A percentile compares a stretch with the other conserved stretches of the same genome.
phyloP scores from a whole-genome alignment of 176 grass and related monocot species.

The Aegilops speltoides region DNA sequence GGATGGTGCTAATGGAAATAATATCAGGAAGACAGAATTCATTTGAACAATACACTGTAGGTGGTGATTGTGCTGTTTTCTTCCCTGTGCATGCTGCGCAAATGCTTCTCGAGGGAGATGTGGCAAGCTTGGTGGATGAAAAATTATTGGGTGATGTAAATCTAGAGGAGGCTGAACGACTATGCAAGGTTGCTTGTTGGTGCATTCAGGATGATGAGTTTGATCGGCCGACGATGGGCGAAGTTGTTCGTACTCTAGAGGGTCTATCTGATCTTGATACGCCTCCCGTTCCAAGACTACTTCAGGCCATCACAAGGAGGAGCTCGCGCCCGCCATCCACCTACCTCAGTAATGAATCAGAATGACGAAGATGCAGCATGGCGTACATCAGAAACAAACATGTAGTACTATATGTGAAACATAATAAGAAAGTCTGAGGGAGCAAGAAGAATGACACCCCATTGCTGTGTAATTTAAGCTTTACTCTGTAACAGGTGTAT shows the following conservation, averaged over 20 bases:
- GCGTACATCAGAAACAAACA: not conserved
- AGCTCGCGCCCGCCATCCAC: not conserved
- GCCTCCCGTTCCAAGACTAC: constrained; percentile 42
- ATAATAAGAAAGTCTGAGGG: not conserved
- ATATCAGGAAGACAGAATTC: constrained; percentile 16
- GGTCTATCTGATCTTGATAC: constrained; percentile 22
- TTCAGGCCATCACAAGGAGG: constrained; percentile 29
- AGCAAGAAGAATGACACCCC: too few species aligned
- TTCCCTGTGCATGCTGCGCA: constrained; percentile 32
- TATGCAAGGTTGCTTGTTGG: constrained; percentile 48
- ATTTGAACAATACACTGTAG: not conserved
- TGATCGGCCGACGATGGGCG: constrained; percentile 34
- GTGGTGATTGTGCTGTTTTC: not conserved
- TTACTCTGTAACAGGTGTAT: too few species aligned
- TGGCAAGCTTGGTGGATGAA: constrained; percentile 37
- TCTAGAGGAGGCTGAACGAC: constrained; percentile 27
- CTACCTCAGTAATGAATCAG: not conserved
- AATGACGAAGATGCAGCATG: not conserved
- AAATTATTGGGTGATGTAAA: constrained; percentile 21
- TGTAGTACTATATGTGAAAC: not conserved
- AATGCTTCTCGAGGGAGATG: constrained; percentile 37
- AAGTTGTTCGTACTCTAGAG: constrained; percentile 42
- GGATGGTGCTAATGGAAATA: constrained; percentile 19
- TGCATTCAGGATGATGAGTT: constrained; percentile 49
- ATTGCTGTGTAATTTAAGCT: too few species aligned